Conservation (phyloP, 2,329 filamentous ascomycete genomes). For the Boeremia exigua region DNA sequence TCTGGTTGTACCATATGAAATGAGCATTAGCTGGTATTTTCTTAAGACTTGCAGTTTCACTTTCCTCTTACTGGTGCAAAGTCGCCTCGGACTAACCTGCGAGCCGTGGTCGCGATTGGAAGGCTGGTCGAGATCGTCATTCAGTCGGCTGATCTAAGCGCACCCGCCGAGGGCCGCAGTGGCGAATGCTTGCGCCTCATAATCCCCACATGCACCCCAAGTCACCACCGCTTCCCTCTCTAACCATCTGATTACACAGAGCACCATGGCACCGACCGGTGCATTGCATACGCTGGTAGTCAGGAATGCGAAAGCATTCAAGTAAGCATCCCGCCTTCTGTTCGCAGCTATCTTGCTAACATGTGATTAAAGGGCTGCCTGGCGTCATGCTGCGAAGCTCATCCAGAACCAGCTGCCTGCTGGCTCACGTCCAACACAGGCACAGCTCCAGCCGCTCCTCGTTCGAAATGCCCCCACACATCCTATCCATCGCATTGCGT, state of each 20-base stretch:
- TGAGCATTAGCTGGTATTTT: constrained; percentile 10
- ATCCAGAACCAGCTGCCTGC: constrained; percentile 54
- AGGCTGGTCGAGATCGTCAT: constrained; percentile 18
- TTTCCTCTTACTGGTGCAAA: background rate
- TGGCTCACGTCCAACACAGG: constrained; percentile 51
- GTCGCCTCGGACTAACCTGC: no score
- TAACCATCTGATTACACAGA: constrained; percentile 25
- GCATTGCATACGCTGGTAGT: constrained; percentile 50
- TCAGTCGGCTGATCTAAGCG: constrained; percentile 19
- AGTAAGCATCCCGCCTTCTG: constrained; percentile 32
- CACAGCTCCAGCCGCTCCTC: constrained; percentile 65
- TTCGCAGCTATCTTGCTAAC: constrained; percentile 20
- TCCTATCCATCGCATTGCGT: constrained; percentile 66
- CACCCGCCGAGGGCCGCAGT: constrained; percentile 16
- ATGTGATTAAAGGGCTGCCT: constrained; percentile 50
- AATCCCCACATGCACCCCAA: constrained; percentile 25
- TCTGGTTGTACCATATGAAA: constrained; percentile 34
- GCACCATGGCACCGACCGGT: constrained; percentile 46
- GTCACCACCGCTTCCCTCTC: constrained; percentile 15
- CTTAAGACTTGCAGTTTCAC: background rate
- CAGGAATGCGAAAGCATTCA: constrained; percentile 50
- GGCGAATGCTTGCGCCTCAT: constrained; percentile 32
- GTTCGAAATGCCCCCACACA: constrained; percentile 63
- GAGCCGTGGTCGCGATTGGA: no score
- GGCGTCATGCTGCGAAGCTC: constrained; percentile 55